These are phyloP conservation scores for Misopates orontium DNA, from an alignment of 257 asterid species.

Conservation along the genomic window DNA sequence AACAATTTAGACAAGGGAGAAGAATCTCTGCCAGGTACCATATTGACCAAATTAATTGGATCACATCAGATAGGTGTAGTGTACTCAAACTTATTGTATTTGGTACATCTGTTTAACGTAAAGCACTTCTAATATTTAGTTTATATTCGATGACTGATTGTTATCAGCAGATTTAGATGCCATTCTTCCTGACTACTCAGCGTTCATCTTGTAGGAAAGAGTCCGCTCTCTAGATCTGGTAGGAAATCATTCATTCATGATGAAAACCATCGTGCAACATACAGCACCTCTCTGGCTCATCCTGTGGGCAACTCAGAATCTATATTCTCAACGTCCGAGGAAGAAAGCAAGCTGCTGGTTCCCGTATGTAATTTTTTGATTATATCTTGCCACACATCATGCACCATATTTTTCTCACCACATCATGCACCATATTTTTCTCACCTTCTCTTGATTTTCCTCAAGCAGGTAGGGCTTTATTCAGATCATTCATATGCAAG, in stretches of 20 bases:
- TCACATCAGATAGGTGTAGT: slow-evolving; percentile 8
- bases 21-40: slow-evolving; percentile 69
- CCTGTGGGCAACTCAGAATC: slow-evolving; percentile 57
- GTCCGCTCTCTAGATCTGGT: slow-evolving; percentile 51
- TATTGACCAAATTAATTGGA: slow-evolving; percentile 4
- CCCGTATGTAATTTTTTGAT: slow-evolving; percentile 53
- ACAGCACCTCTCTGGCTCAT: slow-evolving; percentile 45
- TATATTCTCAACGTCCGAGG: slow-evolving; percentile 78
- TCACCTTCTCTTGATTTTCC: slow-evolving; percentile 21
- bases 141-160: not conserved
- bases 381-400: slow-evolving; percentile 12
- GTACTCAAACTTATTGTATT: too few species aligned
- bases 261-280: slow-evolving; percentile 80
- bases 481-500: slow-evolving; percentile 87
- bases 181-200: slow-evolving; percentile 19
- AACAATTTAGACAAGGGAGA: slow-evolving; percentile 70
- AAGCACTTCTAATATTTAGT: too few species aligned
- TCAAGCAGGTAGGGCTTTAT: slow-evolving; percentile 82
- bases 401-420: too few species aligned
- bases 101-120: too few species aligned
- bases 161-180: not conserved
- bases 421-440: too few species aligned
- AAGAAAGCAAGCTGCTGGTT: slow-evolving; percentile 86
- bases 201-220: slow-evolving; percentile 54
- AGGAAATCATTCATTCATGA: slow-evolving; percentile 60